Conservation (phyloP, 2,329 filamentous ascomycete species). For the Aspergillus viridinutans region DNA sequence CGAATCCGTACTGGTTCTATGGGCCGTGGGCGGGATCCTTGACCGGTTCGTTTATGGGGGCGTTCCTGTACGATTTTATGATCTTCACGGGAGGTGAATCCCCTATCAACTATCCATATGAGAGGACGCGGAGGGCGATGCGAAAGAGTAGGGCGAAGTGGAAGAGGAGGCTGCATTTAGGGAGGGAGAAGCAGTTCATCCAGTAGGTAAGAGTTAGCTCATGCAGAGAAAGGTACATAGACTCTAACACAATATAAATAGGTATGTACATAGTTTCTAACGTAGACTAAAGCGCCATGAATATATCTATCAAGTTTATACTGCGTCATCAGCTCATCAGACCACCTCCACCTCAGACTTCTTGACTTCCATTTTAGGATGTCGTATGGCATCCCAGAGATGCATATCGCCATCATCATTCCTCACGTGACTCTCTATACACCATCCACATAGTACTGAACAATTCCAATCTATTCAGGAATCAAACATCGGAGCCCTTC, state of each 20-base stretch:
- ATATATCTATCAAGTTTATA: background rate
- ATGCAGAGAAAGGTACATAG: too few species aligned
- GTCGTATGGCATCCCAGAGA: background rate
- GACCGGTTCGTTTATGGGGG: slow-evolving; percentile 41
- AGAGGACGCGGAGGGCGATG: slow-evolving; percentile 37
- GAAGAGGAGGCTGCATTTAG: slow-evolving; percentile 25
- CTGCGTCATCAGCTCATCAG: too few species aligned
- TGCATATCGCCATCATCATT: background rate
- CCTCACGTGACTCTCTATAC: too few species aligned
- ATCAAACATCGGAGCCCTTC: background rate
- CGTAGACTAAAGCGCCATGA: background rate
- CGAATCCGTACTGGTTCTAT: slow-evolving; percentile 45
- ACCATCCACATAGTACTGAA: background rate
- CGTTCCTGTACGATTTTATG: slow-evolving; percentile 49
- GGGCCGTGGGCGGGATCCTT: slow-evolving; percentile 40
- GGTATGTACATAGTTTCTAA: background rate
- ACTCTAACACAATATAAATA: background rate
- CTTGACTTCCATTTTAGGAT: too few species aligned
- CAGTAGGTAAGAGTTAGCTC: background rate
- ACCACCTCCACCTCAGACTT: too few species aligned
- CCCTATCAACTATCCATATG: slow-evolving; percentile 49
- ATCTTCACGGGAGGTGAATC: slow-evolving; percentile 50
- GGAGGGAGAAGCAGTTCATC: background rate
- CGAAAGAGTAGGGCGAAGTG: slow-evolving; percentile 43
- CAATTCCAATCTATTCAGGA: background rate